A percentile compares a stretch with the other conserved stretches of the same genome.
Conservation (phyloP, 805 yeast species). For the Tetrapisispora iriomotensis region DNA sequence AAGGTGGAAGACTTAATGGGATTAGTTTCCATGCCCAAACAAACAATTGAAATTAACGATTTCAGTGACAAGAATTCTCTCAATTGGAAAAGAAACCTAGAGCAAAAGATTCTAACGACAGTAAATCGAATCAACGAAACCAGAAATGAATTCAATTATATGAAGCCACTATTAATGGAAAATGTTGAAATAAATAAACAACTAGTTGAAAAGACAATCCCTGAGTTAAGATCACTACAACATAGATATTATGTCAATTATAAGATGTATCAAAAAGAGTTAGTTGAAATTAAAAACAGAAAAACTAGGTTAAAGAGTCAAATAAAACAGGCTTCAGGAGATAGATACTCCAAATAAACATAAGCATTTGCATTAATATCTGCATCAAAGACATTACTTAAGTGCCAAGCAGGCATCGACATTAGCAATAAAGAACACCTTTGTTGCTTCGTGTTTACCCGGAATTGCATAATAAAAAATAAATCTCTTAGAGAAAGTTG, state of each 20-base stretch:
- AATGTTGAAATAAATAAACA: slow-evolving; percentile 7
- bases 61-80: neutral
- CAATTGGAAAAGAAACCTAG: neutral
- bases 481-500: no score
- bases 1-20: slow-evolving; percentile 3
- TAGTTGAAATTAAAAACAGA: slow-evolving; percentile 2
- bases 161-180: slow-evolving; percentile 11
- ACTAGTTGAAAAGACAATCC: slow-evolving; percentile 11
- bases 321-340: neutral
- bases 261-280: slow-evolving; percentile 15
- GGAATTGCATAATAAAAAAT: no score
- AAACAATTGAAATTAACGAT: neutral
- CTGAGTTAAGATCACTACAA: slow-evolving; percentile 11
- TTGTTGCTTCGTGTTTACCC: no score
- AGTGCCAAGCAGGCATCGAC: no score
- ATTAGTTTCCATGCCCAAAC: neutral
- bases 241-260: slow-evolving; percentile 17
- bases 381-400: no score
- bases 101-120: neutral
- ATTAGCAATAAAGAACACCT: no score
- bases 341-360: neutral
- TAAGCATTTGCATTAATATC: no score
- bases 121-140: neutral
- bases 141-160: slow-evolving; percentile 7
- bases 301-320: neutral